Percentiles rank a stretch among this genome's conserved stretches.
Evolutionary conservation across 2,329 filamentous ascomycete genomes (phyloP).

Genomic region (Penicillium glabrum): DNA sequence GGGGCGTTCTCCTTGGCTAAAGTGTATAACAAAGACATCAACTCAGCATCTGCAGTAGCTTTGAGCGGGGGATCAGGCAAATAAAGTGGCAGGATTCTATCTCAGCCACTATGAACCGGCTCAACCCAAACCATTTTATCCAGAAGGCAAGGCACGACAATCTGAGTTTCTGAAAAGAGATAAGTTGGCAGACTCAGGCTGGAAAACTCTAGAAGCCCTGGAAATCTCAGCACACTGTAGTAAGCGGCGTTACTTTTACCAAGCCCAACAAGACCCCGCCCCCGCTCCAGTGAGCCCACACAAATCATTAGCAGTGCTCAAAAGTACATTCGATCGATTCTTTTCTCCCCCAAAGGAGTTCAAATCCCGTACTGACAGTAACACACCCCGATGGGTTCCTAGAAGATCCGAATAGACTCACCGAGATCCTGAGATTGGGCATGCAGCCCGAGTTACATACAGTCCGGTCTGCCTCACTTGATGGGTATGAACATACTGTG

Average conservation of each 20-base stretch:
- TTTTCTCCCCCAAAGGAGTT: not conserved
- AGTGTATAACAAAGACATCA: not conserved
- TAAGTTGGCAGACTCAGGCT: not conserved
- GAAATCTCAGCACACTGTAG: not conserved
- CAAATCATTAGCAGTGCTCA: slow-evolving; percentile 2
- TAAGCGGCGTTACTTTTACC: not conserved
- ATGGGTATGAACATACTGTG: slow-evolving; percentile 20
- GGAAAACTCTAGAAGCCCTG: not conserved
- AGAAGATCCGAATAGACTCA: slow-evolving; percentile 23
- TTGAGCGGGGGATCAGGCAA: not conserved
- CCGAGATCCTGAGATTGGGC: slow-evolving; percentile 17
- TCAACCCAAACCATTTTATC: not conserved
- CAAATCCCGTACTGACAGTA: too few relatives aligned
- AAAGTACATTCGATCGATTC: slow-evolving; percentile 3
- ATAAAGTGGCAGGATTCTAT: not conserved
- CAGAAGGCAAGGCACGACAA: not conserved
- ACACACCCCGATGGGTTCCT: slow-evolving; percentile 28
- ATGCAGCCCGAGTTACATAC: slow-evolving; percentile 12
- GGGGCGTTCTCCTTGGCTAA: not conserved
- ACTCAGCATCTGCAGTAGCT: not conserved
- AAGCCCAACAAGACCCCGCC: not conserved
- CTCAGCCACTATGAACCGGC: not conserved
- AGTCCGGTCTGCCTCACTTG: slow-evolving; percentile 17
- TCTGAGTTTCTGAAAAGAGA: too few relatives aligned
- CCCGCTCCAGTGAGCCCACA: not conserved